phyloP scores from a whole-genome alignment of 805 yeast species.

The Grigorovia jiainica region DNA sequence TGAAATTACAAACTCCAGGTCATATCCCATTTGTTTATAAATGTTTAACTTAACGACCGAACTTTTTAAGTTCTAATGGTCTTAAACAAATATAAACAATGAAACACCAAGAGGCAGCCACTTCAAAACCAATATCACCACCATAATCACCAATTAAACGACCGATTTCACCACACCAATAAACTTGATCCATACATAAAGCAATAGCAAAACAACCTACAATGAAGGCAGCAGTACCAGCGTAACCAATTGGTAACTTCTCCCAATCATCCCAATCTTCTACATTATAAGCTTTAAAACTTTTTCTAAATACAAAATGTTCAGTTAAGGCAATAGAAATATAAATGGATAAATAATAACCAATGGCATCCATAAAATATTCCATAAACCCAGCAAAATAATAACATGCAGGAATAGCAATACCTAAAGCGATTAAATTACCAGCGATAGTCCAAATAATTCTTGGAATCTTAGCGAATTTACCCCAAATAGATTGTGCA shows the following conservation, averaged over 20 bases:
- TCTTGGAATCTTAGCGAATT: conserved; percentile 69
- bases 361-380: conserved; percentile 85
- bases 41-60: conserved; percentile 36
- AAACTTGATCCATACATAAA: conserved; percentile 77
- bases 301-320: conserved; percentile 65
- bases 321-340: conserved; percentile 67
- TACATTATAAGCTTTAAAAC: conserved; percentile 48
- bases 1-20: no score
- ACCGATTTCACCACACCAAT: conserved; percentile 72
- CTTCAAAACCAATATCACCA: conserved; percentile 83
- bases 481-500: conserved; percentile 77
- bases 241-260: conserved; percentile 63
- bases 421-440: conserved; percentile 68
- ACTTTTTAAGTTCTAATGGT: conserved; percentile 57
- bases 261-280: conserved; percentile 49
- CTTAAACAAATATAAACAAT: conserved; percentile 49
- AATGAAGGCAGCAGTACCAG: conserved; percentile 70
- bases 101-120: conserved; percentile 59
- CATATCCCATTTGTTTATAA: no score
- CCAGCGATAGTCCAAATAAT: conserved; percentile 72
- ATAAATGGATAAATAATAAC: conserved; percentile 84
- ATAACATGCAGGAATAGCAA: conserved; percentile 83
- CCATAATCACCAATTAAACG: conserved; percentile 52
- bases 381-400: conserved; percentile 62
- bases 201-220: conserved; percentile 82